phyloP scores from a whole-genome alignment of 805 yeast species.

The Jamesozyma lodderae region DNA sequence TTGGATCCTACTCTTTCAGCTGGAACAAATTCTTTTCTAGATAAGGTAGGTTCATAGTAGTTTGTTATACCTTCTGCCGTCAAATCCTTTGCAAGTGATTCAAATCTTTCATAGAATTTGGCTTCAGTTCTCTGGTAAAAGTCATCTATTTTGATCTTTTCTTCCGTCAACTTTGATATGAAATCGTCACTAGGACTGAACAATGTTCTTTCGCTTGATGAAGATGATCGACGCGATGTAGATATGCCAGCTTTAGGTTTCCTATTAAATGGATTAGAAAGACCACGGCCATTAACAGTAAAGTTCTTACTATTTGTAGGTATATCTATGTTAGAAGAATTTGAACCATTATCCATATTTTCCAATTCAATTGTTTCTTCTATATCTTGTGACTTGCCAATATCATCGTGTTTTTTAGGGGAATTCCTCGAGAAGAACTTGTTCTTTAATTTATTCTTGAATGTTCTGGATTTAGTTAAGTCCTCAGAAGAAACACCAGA shows the following conservation, averaged over 20 bases:
- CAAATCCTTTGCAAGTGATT: slow-evolving; percentile 40
- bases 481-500: not conserved
- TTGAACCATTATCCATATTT: slow-evolving; percentile 8
- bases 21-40: not conserved
- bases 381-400: not conserved
- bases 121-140: slow-evolving; percentile 43
- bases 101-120: slow-evolving; percentile 38
- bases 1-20: not conserved
- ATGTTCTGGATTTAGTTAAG: not conserved
- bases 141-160: slow-evolving; percentile 42
- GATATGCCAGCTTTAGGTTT: slow-evolving; percentile 15
- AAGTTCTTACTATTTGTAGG: not conserved
- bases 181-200: slow-evolving; percentile 38
- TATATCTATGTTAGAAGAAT: not conserved
- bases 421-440: slow-evolving; percentile 1
- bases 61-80: slow-evolving; percentile 28
- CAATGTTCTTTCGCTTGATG: slow-evolving; percentile 21
- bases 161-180: slow-evolving; percentile 37
- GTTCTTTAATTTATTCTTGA: not conserved
- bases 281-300: not conserved
- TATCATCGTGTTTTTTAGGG: not conserved
- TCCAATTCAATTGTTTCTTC: slow-evolving; percentile 25
- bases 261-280: slow-evolving; percentile 5
- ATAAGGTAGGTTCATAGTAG: not conserved
- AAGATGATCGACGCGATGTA: slow-evolving; percentile 6